A percentile compares a stretch with the other conserved stretches of the same genome.
Evolutionary conservation across 768 basidiomycete genomes (phyloP).

Genomic region (Cubamyces sp.): DNA sequence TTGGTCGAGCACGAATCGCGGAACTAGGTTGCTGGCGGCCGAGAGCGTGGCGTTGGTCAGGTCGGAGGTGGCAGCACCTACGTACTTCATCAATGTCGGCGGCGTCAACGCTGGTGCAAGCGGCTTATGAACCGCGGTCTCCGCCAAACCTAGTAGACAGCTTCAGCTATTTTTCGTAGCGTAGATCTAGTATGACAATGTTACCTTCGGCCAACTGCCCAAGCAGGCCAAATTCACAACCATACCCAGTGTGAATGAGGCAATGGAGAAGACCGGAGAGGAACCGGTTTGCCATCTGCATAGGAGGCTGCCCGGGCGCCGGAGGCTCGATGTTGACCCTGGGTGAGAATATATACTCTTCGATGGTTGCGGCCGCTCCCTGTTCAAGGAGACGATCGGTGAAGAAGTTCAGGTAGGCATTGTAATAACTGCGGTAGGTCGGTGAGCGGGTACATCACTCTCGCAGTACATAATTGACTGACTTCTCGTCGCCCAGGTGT

Average conservation of each 20-base stretch:
- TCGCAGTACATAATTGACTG: too few species aligned
- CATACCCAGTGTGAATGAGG: slow-evolving; percentile 63
- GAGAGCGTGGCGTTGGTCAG: slow-evolving; percentile 8
- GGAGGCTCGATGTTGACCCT: slow-evolving; percentile 24
- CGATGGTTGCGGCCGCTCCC: slow-evolving; percentile 48
- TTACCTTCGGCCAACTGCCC: slow-evolving; percentile 65
- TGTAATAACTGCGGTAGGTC: slow-evolving; percentile 50
- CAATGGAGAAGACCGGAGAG: slow-evolving; percentile 61
- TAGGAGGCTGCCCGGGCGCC: slow-evolving; percentile 39
- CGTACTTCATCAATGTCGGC: slow-evolving; percentile 11
- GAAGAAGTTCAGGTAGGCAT: slow-evolving; percentile 60
- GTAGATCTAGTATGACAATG: background rate
- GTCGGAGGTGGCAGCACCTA: slow-evolving; percentile 45
- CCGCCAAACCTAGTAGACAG: slow-evolving; percentile 18
- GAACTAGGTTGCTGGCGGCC: slow-evolving; percentile 14
- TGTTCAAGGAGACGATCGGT: slow-evolving; percentile 43
- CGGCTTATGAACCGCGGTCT: slow-evolving; percentile 25
- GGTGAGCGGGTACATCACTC: too few species aligned
- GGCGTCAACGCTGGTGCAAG: slow-evolving; percentile 14
- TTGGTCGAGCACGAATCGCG: slow-evolving; percentile 14
- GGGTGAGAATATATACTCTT: slow-evolving; percentile 61
- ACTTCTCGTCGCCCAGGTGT: slow-evolving; percentile 58
- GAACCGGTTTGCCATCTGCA: slow-evolving; percentile 58
- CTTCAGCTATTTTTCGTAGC: background rate
- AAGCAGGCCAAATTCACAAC: slow-evolving; percentile 59